phyloP scores from a whole-genome alignment of 2,329 filamentous ascomycete species.

The Cladobotryum protrusum region DNA sequence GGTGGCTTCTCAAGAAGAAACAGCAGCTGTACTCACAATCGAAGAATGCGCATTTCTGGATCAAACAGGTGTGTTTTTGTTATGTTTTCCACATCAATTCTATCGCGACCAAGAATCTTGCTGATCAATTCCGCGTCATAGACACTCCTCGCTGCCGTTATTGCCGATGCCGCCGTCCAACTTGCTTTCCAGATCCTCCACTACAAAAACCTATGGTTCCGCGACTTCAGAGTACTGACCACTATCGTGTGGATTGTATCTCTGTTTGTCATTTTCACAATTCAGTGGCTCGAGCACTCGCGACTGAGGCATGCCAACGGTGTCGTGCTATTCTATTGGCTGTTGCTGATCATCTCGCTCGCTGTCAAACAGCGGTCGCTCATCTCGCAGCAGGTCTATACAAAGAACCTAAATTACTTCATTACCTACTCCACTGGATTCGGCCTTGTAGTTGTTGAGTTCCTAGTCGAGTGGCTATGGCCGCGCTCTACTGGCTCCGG shows the following conservation, averaged over 20 bases:
- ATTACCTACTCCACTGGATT: conserved; percentile 66
- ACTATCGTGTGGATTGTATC: conserved; percentile 66
- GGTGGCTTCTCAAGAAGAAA: conserved; percentile 69
- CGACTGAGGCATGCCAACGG: conserved; percentile 80
- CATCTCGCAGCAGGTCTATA: conserved; percentile 68
- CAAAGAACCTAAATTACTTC: conserved; percentile 65
- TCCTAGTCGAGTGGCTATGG: conserved; percentile 77
- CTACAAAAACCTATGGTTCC: conserved; percentile 63
- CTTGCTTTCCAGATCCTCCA: conserved; percentile 68
- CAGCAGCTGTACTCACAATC: conserved; percentile 54
- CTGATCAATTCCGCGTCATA: conserved; percentile 16
- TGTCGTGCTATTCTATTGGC: conserved; percentile 87
- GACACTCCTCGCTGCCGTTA: conserved; percentile 59
- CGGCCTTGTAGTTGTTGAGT: conserved; percentile 63
- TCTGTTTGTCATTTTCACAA: conserved; percentile 64
- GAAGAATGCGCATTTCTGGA: conserved; percentile 89
- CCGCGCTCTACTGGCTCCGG: conserved; percentile 62
- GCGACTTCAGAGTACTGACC: conserved; percentile 83
- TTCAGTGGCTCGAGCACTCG: conserved; percentile 84
- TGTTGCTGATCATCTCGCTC: conserved; percentile 73
- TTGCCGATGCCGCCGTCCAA: conserved; percentile 64
- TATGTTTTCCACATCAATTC: background rate
- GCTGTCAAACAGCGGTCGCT: conserved; percentile 81
- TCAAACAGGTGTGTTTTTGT: conserved; percentile 63
- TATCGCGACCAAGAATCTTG: background rate